These are phyloP conservation scores for Ilex aquifolium DNA, from an alignment of 257 asterid genomes.

Conservation along the genomic window DNA sequence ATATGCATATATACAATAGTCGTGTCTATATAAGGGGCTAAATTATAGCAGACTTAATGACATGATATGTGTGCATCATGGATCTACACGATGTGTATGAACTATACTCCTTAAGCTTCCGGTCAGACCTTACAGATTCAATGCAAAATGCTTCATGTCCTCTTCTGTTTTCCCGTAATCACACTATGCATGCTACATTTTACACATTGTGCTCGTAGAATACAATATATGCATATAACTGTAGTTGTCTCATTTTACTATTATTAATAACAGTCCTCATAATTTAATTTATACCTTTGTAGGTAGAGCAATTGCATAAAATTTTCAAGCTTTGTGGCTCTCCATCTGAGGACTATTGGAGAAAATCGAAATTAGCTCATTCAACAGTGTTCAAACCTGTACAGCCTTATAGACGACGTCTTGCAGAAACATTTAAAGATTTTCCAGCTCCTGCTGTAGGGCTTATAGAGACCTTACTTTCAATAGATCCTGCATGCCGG, in stretches of 20 bases:
- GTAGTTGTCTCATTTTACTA: background rate
- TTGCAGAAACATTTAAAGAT: constrained; percentile 39
- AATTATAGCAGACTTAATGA: no score
- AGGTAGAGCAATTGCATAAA: constrained; percentile 64
- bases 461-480: constrained; percentile 39
- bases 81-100: no score
- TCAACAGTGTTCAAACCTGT: constrained; percentile 43
- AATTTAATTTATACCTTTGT: constrained; percentile 6
- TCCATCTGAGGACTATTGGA: constrained; percentile 60
- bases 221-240: background rate
- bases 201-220: background rate
- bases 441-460: constrained; percentile 38
- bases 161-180: no score
- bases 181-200: background rate
- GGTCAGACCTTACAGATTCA: no score
- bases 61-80: no score
- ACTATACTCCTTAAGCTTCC: no score
- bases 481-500: constrained; percentile 45
- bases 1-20: no score
- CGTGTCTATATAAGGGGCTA: no score
- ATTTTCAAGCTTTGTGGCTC: constrained; percentile 66
- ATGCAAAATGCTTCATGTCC: no score
- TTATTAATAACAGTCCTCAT: background rate
- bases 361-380: constrained; percentile 38
- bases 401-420: constrained; percentile 38